Evolutionary conservation across 352 stramenopile species (phyloP), one percentile per base, ranked within the genome.

Genomic region (Pilasporangium apinafurcum): DNA sequence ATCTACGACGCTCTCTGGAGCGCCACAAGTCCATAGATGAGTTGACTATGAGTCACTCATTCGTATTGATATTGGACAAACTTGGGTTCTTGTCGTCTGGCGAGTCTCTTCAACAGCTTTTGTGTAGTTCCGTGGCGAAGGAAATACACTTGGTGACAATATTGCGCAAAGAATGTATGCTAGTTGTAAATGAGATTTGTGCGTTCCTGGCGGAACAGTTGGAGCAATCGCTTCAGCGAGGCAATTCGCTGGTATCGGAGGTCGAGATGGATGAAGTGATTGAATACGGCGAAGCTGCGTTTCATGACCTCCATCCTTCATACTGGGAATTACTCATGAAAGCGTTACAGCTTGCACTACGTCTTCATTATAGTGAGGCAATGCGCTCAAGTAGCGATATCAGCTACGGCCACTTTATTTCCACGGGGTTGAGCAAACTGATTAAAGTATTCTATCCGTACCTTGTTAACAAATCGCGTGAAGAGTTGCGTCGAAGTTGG

Each of bases 391-490:
- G 34, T n/a, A 13, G 8, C 5, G 7, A 25, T 7, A 13, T 25
- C 1, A 1, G 2, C 26, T 33, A 38, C 1, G 17, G 10, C 9
- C 25, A 2, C 3, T n/a, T 8, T 22, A 29, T 2, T 0, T 74
- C 54, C 3, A 5, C 16, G 24, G 66, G 60, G 8, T 32, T 87
- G 8, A 81, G 53, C 31, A 37, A 17, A 5, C 38, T 90, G 12
- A 27, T 86, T 4, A 73, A 71, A 35, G 47, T 85, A 9, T 87
- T 84, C 34, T 90, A 90, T 37, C 77, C 77, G 20, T 87, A 90
- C 35, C 24, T 90, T 26, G 51, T 79, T 0, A 83, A 64, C 31
- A 40, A 79, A 17, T 42, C 69, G 7, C 59, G 57, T 35, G 73
- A 86, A 42, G 56, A 62, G 29, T 53, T 85, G 12, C 29, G 47